These are phyloP conservation scores for Globisporangium viniferum DNA, from an alignment of 352 stramenopile genomes.

Conservation along the genomic window DNA sequence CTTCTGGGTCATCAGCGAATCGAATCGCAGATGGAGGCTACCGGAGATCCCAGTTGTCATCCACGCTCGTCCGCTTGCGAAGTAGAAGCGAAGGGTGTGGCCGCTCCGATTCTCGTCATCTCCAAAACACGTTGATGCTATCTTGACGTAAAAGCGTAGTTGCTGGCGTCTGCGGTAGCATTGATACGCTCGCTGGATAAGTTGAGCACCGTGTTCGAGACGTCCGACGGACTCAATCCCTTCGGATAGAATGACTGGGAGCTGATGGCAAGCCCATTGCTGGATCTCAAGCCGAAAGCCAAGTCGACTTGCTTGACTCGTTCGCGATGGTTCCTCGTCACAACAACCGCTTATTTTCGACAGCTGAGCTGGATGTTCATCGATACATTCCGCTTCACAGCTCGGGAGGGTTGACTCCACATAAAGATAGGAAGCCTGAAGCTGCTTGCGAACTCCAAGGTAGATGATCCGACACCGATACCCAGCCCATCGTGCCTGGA, in stretches of 20 bases:
- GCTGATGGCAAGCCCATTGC: conserved; percentile 33
- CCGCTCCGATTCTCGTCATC: not conserved
- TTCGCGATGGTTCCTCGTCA: not conserved
- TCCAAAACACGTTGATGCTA: not conserved
- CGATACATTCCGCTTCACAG: not conserved
- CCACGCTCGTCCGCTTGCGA: conserved; percentile 41
- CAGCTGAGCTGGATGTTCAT: not conserved
- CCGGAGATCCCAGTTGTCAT: conserved; percentile 15
- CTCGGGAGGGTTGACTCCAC: not conserved
- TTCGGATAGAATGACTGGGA: conserved; percentile 33
- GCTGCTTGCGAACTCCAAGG: not conserved
- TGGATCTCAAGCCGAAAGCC: conserved; percentile 21
- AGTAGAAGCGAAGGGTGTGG: conserved; percentile 33
- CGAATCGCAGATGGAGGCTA: conserved; percentile 30
- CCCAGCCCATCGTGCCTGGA: conserved; percentile 11
- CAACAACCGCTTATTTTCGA: not conserved
- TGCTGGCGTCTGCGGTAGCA: conserved; percentile 16
- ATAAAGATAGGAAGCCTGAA: not conserved
- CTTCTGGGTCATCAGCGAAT: conserved; percentile 41
- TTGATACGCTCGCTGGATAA: conserved; percentile 33
- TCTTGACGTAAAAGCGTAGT: conserved; percentile 22
- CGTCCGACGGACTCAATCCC: conserved; percentile 28
- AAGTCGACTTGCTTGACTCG: conserved; percentile 1
- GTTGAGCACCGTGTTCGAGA: conserved; percentile 20
- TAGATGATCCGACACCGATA: conserved; percentile 14